Percentiles rank a stretch among this genome's conserved stretches.
Conservation (phyloP, 495 filamentous ascomycete species). For the Aspergillus campestris region DNA sequence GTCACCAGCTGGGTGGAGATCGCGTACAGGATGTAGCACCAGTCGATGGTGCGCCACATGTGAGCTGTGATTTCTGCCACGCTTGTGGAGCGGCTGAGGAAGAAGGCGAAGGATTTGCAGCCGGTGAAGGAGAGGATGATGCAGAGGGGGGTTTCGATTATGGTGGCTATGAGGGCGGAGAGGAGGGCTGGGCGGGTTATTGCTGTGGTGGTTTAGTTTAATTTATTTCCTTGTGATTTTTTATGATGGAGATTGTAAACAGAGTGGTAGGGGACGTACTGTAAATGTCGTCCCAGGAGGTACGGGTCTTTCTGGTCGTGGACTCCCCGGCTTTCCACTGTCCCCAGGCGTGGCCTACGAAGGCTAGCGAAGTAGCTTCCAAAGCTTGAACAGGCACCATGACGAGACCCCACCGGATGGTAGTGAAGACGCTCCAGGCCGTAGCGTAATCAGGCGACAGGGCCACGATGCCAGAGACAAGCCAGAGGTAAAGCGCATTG, state of each 20-base stretch:
- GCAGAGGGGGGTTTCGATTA: slow-evolving; percentile 54
- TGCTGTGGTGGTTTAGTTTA: slow-evolving; percentile 7
- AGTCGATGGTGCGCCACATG: slow-evolving; percentile 51
- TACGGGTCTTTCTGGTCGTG: slow-evolving; percentile 24
- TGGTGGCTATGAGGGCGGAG: slow-evolving; percentile 42
- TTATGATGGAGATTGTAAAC: too few relatives aligned
- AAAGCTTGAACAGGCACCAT: slow-evolving; percentile 67
- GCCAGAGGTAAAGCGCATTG: slow-evolving; percentile 66
- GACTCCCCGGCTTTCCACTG: slow-evolving; percentile 36
- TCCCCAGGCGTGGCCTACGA: slow-evolving; percentile 64
- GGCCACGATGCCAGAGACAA: slow-evolving; percentile 54
- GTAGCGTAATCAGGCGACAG: slow-evolving; percentile 60
- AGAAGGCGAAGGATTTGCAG: slow-evolving; percentile 50
- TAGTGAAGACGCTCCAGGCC: slow-evolving; percentile 69
- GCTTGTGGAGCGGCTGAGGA: slow-evolving; percentile 41
- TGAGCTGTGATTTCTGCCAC: slow-evolving; percentile 54
- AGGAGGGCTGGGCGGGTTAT: slow-evolving; percentile 48
- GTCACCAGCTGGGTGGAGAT: slow-evolving; percentile 51
- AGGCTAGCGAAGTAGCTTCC: slow-evolving; percentile 55
- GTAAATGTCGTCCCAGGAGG: slow-evolving; percentile 26
- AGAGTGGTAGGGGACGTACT: slow-evolving; percentile 8
- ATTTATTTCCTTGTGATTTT: too few relatives aligned
- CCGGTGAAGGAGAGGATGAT: slow-evolving; percentile 54
- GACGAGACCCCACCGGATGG: slow-evolving; percentile 69
- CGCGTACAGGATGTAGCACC: slow-evolving; percentile 72